Evolutionary conservation across 2,329 filamentous ascomycete species (phyloP).

Genomic region (Calonectria hongkongensis): DNA sequence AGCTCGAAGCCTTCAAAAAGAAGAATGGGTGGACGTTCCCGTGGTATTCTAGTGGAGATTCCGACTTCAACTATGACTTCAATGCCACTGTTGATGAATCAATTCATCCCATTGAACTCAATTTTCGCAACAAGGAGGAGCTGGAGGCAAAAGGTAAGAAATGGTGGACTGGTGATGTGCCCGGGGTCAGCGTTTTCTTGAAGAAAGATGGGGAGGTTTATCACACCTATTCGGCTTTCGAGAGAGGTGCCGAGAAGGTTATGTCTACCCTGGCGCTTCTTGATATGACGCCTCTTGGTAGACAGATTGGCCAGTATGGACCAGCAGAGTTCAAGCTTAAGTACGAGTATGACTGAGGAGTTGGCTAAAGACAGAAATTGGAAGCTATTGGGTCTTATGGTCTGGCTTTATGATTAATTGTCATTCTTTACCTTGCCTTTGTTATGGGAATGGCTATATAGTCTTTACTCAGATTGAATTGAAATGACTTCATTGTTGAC

Average conservation of each 20-base stretch:
- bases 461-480: not conserved
- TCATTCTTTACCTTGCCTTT: not conserved
- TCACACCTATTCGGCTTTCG: slow-evolving; percentile 62
- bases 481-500: no score
- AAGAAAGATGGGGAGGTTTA: slow-evolving; percentile 58
- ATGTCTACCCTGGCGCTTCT: slow-evolving; percentile 57
- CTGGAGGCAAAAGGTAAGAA: slow-evolving; percentile 53
- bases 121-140: slow-evolving; percentile 54
- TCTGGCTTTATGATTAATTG: not conserved
- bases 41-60: slow-evolving; percentile 61
- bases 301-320: slow-evolving; percentile 53
- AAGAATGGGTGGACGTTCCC: slow-evolving; percentile 64
- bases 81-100: slow-evolving; percentile 58
- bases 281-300: slow-evolving; percentile 60
- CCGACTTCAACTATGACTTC: slow-evolving; percentile 64
- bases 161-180: slow-evolving; percentile 57
- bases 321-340: slow-evolving; percentile 55
- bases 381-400: not conserved
- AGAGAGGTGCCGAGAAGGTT: slow-evolving; percentile 57
- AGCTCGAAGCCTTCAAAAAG: slow-evolving; percentile 60
- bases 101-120: slow-evolving; percentile 52
- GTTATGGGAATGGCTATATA: no score
- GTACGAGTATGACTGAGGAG: slow-evolving; percentile 48
- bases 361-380: no score
- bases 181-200: slow-evolving; percentile 62